phyloP scores from a whole-genome alignment of 192 early-diverging fungal genomes.

The Funneliformis mosseae region DNA sequence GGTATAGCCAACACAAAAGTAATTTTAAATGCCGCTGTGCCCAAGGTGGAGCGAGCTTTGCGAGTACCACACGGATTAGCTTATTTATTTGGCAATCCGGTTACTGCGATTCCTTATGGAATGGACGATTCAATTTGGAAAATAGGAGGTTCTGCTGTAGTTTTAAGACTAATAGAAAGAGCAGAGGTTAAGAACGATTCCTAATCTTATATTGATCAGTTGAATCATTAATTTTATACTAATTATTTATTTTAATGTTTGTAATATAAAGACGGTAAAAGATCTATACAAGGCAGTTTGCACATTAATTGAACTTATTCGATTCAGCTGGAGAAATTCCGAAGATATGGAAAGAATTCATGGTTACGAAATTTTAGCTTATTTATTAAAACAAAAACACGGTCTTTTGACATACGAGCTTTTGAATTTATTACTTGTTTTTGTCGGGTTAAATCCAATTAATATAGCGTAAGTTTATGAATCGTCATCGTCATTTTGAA shows the following conservation, averaged over 20 bases:
- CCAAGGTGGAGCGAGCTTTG: slow-evolving; percentile 55
- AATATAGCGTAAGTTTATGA: slow-evolving; percentile 50
- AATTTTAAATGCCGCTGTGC: slow-evolving; percentile 57
- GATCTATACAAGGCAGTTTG: slow-evolving; percentile 53
- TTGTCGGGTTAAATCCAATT: slow-evolving; percentile 63
- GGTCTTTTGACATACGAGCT: slow-evolving; percentile 57
- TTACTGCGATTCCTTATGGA: slow-evolving; percentile 58
- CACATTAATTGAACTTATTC: slow-evolving; percentile 61
- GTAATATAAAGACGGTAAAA: slow-evolving; percentile 43
- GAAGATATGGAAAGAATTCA: slow-evolving; percentile 72
- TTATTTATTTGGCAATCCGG: slow-evolving; percentile 53
- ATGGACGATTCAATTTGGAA: slow-evolving; percentile 73
- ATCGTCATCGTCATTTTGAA: background rate
- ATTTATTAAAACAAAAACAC: slow-evolving; percentile 65
- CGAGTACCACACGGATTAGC: slow-evolving; percentile 45
- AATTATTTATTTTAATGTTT: background rate
- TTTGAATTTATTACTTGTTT: slow-evolving; percentile 59
- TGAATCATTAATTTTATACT: background rate
- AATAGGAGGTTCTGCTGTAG: slow-evolving; percentile 68
- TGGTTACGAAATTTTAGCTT: slow-evolving; percentile 68
- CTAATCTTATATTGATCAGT: background rate
- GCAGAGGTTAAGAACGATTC: slow-evolving; percentile 50
- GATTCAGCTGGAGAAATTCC: slow-evolving; percentile 67
- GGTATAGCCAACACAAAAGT: slow-evolving; percentile 23
- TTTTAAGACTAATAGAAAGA: slow-evolving; percentile 60